Evolutionary conservation across 1,284 basidiomycete genomes (phyloP).

Genomic region (Fistulinella staudtii): DNA sequence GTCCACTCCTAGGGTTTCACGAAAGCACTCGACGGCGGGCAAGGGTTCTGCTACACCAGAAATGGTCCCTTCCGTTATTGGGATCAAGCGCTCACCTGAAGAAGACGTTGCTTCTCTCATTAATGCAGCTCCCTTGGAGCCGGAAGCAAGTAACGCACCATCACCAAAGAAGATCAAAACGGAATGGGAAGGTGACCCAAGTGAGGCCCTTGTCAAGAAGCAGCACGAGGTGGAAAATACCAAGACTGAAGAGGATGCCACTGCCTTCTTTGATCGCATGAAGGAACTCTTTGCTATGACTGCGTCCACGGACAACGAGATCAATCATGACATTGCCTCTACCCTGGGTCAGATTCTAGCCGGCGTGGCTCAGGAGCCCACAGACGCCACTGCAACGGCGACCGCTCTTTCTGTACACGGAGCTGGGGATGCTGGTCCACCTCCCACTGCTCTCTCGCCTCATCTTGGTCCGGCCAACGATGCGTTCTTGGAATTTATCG

Average conservation of each 20-base stretch:
- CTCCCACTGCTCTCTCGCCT: conserved; percentile 36
- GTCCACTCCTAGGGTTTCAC: conserved; percentile 35
- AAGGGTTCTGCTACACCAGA: conserved; percentile 35
- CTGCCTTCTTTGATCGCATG: conserved; percentile 59
- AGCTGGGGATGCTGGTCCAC: conserved; percentile 28
- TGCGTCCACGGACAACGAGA: conserved; percentile 42
- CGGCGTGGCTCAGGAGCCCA: conserved; percentile 42
- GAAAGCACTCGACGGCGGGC: conserved; percentile 47
- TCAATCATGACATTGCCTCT: conserved; percentile 52
- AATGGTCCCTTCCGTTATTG: conserved; percentile 29
- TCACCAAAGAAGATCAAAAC: conserved; percentile 67
- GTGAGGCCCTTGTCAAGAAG: conserved; percentile 51
- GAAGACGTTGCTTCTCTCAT: conserved; percentile 42
- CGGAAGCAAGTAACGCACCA: conserved; percentile 49
- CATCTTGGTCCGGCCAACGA: conserved; percentile 35
- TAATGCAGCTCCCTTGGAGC: conserved; percentile 30
- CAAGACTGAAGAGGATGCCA: conserved; percentile 63
- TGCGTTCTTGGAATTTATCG: conserved; percentile 48
- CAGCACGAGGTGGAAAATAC: conserved; percentile 53
- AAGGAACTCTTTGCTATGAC: conserved; percentile 55
- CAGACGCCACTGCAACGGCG: conserved; percentile 31
- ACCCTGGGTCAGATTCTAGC: conserved; percentile 61
- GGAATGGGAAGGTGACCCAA: conserved; percentile 61
- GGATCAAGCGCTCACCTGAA: conserved; percentile 57
- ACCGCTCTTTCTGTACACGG: conserved; percentile 31